A percentile compares a stretch with the other conserved stretches of the same genome.
Evolutionary conservation across 352 stramenopile genomes (phyloP).

Genomic region (Pythium dissimile): DNA sequence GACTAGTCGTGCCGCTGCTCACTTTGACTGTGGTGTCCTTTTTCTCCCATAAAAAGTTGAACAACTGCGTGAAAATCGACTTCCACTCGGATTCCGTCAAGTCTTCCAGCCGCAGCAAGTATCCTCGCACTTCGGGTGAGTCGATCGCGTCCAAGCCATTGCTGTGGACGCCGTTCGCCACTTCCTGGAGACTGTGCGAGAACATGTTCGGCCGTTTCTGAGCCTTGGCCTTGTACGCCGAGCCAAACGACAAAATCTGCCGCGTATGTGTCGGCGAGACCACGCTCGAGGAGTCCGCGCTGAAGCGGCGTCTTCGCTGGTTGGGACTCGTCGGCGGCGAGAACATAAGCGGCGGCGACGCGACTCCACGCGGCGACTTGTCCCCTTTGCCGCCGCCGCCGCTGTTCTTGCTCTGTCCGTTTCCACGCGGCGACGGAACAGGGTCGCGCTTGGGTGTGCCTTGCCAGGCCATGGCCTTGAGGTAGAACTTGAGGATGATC

Average conservation of each 20-base stretch:
- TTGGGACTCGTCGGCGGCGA: constrained; percentile 13
- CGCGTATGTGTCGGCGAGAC: constrained; percentile 14
- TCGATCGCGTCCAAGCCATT: constrained; percentile 12
- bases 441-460: constrained; percentile 36
- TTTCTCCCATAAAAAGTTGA: constrained; percentile 42
- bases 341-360: constrained; percentile 12
- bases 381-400: too few relatives aligned
- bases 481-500: constrained; percentile 74
- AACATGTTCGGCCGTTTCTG: constrained; percentile 11
- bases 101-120: constrained; percentile 62
- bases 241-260: constrained; percentile 22
- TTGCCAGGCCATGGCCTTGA: constrained; percentile 71
- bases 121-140: constrained; percentile 41
- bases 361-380: background rate
- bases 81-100: constrained; percentile 64
- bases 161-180: background rate
- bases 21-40: background rate
- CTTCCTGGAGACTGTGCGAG: constrained; percentile 7
- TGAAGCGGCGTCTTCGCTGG: constrained; percentile 16
- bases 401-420: background rate
- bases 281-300: constrained; percentile 6
- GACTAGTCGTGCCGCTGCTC: too few relatives aligned
- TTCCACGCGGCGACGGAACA: constrained; percentile 13
- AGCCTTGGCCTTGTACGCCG: constrained; percentile 14
- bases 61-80: constrained; percentile 64